Conservation (phyloP, 1,139 yeast species). For the Geotrichum cucujoidarum region DNA sequence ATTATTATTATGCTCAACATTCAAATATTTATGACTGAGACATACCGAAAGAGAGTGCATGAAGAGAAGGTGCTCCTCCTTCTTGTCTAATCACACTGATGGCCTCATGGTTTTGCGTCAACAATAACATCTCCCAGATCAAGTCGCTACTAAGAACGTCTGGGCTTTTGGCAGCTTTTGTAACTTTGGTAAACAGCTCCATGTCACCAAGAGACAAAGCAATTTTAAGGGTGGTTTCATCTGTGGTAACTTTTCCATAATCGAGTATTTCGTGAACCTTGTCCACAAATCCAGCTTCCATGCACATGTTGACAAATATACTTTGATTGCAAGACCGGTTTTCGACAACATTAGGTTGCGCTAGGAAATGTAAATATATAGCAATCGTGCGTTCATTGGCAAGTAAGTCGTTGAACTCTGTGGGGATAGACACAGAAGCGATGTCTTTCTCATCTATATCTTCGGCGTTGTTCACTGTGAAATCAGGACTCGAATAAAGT, state of each 20-base stretch:
- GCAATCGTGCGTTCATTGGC: constrained; percentile 1
- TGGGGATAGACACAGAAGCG: constrained; percentile 13
- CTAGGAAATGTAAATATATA: constrained; percentile 9
- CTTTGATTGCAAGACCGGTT: constrained; percentile 1
- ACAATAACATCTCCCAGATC: constrained; percentile 11
- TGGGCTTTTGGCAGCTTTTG: not conserved
- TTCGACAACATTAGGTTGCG: constrained; percentile 7
- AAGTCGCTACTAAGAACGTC: constrained; percentile 6
- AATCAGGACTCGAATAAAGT: constrained; percentile 4
- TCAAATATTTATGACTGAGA: not conserved
- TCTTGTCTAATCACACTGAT: constrained; percentile 10
- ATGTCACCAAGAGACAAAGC: constrained; percentile 1
- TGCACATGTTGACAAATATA: constrained; percentile 12
- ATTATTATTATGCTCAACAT: not conserved
- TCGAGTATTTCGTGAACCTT: constrained; percentile 3
- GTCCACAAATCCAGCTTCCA: constrained; percentile 3
- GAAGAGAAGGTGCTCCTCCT: constrained; percentile 19
- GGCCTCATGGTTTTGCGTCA: not conserved
- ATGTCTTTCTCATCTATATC: constrained; percentile 2
- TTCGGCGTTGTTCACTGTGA: constrained; percentile 11
- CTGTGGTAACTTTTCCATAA: constrained; percentile 5
- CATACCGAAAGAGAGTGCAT: constrained; percentile 12
- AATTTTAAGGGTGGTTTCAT: constrained; percentile 2
- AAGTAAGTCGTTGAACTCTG: constrained; percentile 2
- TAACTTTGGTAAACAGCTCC: constrained; percentile 4